Base-by-base conservation (phyloP, 176 grass and related monocot species). In the Zea luxurians region DNA sequence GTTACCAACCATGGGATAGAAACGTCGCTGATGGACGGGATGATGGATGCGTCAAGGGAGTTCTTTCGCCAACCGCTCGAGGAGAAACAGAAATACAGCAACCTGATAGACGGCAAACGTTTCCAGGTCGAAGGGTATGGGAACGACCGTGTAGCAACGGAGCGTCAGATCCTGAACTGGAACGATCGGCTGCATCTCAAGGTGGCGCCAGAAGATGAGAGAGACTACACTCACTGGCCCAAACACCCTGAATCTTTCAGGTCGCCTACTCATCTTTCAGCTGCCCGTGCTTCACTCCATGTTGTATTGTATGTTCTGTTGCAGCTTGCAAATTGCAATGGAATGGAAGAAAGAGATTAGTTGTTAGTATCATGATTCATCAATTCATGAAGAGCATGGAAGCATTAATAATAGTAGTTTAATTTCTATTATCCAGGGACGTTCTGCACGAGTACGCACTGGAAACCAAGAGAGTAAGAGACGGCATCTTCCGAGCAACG, bases 41-140 rank as follows among this genome's bases (percentile, higher is more conserved):
- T 90, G 70, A 81, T 83, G 60, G 52, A 42, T 1, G 47, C 61
- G 5, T 47, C 85, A 36, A 65, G 71, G 43, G 85, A 86, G 2
- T 88, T 90, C 34, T 90, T 93, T 17, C 20, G 27, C 2, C 75
- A 60, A 2, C 79, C 91, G 1, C 2, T 90, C 0, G 79, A 83
- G 64, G 88, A 77, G 66, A 93, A 82, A 61, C 71, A 65, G 1
- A 90, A 68, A 62, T 89, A 59, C 70, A 93, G 80, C 7, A 87
- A 93, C 70, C 15, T 93, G 18, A 79, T 84, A 20, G 83, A 76
- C 2, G 90, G 90, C 12, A 93, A 85, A n/a, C 70, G 43, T 48
- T 89, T 89, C 40, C 76, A 87, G 71, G 4, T 84, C 0, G 73
- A 93, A 90, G 84, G 87, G 5, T 93, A 90, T 21, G 87, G 87